phyloP scores from a whole-genome alignment of 176 grass and related monocot genomes.

The Phoenix roebelenii region DNA sequence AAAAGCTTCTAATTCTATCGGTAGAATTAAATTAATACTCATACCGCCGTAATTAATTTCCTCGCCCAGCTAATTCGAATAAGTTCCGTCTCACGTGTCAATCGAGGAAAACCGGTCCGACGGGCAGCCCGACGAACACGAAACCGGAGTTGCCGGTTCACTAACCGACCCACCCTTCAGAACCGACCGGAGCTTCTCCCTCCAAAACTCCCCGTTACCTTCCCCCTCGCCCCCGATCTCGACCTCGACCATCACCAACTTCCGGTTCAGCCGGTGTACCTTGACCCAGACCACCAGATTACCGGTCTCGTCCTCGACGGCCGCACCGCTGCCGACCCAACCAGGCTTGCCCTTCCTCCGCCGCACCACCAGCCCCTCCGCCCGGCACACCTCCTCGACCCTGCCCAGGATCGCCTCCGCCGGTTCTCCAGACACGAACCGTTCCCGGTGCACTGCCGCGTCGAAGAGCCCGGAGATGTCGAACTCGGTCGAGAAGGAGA shows the following conservation, averaged over 20 bases:
- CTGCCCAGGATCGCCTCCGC: slow-evolving; percentile 14
- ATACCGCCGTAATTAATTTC: too few species aligned
- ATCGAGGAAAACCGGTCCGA: neutral
- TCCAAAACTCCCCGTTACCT: slow-evolving; percentile 19
- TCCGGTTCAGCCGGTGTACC: slow-evolving; percentile 14
- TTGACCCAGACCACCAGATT: slow-evolving; percentile 18
- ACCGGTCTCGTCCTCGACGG: slow-evolving; percentile 17
- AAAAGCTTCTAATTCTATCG: too few species aligned
- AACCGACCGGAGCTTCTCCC: slow-evolving; percentile 14
- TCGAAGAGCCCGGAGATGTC: slow-evolving; percentile 26
- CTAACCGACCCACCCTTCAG: neutral
- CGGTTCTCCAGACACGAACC: slow-evolving; percentile 5
- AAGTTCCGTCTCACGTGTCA: neutral
- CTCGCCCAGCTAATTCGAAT: neutral
- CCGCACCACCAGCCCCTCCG: slow-evolving; percentile 2
- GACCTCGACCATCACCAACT: slow-evolving; percentile 21
- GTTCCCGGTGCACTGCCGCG: neutral
- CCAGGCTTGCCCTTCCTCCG: slow-evolving; percentile 20
- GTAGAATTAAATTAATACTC: too few species aligned
- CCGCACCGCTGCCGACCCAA: neutral
- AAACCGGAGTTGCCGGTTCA: neutral
- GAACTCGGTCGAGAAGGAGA: slow-evolving; percentile 14
- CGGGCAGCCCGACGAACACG: neutral
- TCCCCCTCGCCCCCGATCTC: slow-evolving; percentile 8
- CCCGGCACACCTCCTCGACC: slow-evolving; percentile 20